Conservation (phyloP, 2,329 filamentous ascomycete genomes). For the Colletotrichum gloeosporioides region DNA sequence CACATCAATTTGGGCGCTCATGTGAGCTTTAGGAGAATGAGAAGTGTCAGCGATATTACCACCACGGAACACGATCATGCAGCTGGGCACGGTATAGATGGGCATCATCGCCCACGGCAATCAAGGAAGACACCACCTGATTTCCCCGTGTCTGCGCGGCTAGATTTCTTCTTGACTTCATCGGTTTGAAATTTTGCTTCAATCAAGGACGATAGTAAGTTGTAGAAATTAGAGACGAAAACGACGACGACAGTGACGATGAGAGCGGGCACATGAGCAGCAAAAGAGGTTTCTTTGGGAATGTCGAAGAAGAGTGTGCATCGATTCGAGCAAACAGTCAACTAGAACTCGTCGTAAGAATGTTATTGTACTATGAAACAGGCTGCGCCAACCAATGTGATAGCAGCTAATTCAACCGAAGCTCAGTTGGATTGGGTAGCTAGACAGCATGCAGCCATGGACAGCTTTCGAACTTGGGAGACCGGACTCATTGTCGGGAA, state of each 20-base stretch:
- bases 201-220: not conserved
- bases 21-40: not conserved
- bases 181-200: not conserved
- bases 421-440: rapidly evolving
- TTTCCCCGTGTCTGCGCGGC: not conserved
- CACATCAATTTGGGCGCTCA: not conserved
- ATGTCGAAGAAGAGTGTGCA: not conserved
- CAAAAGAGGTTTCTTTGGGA: not conserved
- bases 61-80: rapidly evolving
- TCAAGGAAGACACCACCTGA: not conserved
- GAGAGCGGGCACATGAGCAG: too few relatives aligned
- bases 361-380: not conserved
- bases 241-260: not conserved
- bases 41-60: not conserved
- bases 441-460: not conserved
- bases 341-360: not conserved
- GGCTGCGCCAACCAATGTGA: not conserved
- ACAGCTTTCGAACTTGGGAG: not conserved
- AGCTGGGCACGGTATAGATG: not conserved
- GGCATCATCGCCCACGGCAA: not conserved
- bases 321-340: not conserved
- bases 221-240: too few relatives aligned
- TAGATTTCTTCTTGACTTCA: not conserved
- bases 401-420: not conserved
- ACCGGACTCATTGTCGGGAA: too few relatives aligned